Conservation (phyloP, 2,329 filamentous ascomycete genomes). For the Monosporascus cannonballus region DNA sequence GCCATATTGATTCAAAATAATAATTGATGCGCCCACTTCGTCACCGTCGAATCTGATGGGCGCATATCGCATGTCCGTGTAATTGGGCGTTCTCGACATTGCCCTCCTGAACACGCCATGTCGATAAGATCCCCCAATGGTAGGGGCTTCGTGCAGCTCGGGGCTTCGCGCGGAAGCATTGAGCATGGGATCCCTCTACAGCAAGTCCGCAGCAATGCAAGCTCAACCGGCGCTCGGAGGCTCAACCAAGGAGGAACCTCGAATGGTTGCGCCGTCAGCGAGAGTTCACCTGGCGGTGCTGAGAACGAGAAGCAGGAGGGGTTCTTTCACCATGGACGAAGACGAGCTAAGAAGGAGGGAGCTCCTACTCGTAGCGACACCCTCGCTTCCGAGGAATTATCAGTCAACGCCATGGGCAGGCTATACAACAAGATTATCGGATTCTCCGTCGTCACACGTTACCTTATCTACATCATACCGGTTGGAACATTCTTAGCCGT, state of each 20-base stretch:
- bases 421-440: conserved; percentile 59
- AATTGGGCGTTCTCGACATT: not conserved
- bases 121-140: conserved; percentile 1
- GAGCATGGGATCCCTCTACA: conserved; percentile 48
- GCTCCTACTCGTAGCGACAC: conserved; percentile 36
- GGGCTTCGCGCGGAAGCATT: not conserved
- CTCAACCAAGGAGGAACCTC: conserved; percentile 31
- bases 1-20: no score
- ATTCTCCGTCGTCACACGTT: conserved; percentile 59
- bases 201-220: conserved; percentile 48
- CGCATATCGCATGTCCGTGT: not conserved
- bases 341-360: conserved; percentile 37
- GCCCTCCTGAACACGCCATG: not conserved
- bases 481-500: conserved; percentile 55
- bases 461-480: conserved; percentile 62
- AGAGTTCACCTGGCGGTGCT: conserved; percentile 24
- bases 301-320: conserved; percentile 41
- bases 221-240: conserved; percentile 48
- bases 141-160: conserved; percentile 14
- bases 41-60: conserved; percentile 9
- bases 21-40: no score
- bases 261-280: conserved; percentile 24
- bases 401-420: conserved; percentile 59
- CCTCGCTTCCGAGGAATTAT: conserved; percentile 42
- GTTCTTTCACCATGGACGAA: conserved; percentile 42